A percentile compares a stretch with the other conserved stretches of the same genome.
Evolutionary conservation across 257 asterid genomes (phyloP).

Genomic region (Solanum piurae): DNA sequence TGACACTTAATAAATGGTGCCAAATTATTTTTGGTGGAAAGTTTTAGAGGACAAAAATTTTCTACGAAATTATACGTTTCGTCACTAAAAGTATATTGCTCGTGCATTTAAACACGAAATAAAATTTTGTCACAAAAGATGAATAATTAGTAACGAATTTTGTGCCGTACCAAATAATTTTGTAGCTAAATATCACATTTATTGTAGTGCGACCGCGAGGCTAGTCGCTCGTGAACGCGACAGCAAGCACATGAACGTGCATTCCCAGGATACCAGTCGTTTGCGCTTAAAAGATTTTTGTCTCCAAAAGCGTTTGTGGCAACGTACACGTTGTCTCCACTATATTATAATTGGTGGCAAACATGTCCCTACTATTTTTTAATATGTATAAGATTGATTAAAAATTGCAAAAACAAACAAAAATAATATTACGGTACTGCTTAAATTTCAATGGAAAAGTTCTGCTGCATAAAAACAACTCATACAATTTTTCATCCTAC

Average conservation of each 20-base stretch:
- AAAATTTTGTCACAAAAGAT: too few species aligned
- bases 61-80: neutral
- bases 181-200: too few species aligned
- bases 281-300: neutral
- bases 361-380: neutral
- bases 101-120: neutral
- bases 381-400: too few species aligned
- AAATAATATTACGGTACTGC: too few species aligned
- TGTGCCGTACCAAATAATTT: too few species aligned
- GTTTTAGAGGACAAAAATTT: neutral
- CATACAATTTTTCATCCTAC: too few species aligned
- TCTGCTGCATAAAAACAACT: too few species aligned
- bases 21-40: neutral
- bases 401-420: too few species aligned
- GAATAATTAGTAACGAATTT: neutral
- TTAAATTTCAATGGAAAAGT: too few species aligned
- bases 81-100: neutral
- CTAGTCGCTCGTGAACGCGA: too few species aligned
- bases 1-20: neutral
- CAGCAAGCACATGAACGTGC: neutral
- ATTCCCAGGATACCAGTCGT: neutral
- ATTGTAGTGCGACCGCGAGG: neutral
- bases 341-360: too few species aligned
- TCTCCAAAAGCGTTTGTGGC: neutral
- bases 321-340: neutral